Percentiles rank a stretch among this genome's conserved stretches.
Conservation (phyloP, 345 rosid genomes). For the Passiflora organensis region DNA sequence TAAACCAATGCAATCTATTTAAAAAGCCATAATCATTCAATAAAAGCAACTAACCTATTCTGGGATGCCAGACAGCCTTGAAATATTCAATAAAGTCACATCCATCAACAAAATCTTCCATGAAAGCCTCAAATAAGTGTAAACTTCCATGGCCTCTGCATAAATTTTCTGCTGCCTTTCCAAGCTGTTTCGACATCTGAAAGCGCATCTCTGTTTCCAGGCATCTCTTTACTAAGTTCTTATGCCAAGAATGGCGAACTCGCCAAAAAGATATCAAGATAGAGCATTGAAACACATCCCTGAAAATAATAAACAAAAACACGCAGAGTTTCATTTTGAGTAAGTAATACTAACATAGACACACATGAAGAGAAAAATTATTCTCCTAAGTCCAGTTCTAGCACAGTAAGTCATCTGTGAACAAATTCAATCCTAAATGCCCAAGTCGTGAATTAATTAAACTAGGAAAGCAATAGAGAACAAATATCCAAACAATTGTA, state of each 20-base stretch:
- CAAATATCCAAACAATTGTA: no score
- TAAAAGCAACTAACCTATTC: slow-evolving; percentile 45
- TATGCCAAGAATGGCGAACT: slow-evolving; percentile 81
- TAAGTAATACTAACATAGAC: slow-evolving; percentile 3
- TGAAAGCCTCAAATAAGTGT: slow-evolving; percentile 42
- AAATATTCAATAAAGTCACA: slow-evolving; percentile 75
- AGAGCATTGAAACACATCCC: slow-evolving; percentile 94
- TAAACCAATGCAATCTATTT: slow-evolving; percentile 1
- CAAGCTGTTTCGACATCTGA: slow-evolving; percentile 59
- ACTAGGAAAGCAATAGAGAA: neutral
- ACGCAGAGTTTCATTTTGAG: slow-evolving; percentile 2
- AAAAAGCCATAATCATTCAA: neutral
- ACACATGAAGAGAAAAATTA: slow-evolving; percentile 2
- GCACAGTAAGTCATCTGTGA: neutral
- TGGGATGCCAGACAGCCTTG: slow-evolving; percentile 77
- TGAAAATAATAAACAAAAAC: slow-evolving; percentile 31
- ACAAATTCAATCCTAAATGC: neutral
- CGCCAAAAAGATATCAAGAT: slow-evolving; percentile 84
- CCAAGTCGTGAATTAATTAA: neutral
- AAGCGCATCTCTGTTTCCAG: slow-evolving; percentile 46
- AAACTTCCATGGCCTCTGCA: slow-evolving; percentile 53
- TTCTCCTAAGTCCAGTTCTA: neutral
- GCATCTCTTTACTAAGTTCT: slow-evolving; percentile 81
- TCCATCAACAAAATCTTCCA: slow-evolving; percentile 58
- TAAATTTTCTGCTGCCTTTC: slow-evolving; percentile 53